These are phyloP conservation scores for Panaeolus cyanescens DNA, from an alignment of 768 basidiomycete genomes.

Conservation along the genomic window DNA sequence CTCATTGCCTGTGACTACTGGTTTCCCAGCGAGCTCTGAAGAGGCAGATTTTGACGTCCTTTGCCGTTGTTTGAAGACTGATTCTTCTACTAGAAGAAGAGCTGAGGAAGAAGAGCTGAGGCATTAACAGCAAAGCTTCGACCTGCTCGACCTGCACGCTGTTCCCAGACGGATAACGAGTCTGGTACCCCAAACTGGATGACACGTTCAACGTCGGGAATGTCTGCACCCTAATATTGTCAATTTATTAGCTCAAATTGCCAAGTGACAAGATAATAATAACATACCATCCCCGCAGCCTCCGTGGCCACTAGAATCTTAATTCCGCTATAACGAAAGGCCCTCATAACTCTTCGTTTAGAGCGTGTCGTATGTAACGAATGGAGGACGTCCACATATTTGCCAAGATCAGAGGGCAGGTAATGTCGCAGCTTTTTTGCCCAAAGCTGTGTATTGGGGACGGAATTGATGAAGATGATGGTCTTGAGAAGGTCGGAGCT, in stretches of 20 bases:
- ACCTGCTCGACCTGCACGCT: constrained; percentile 31
- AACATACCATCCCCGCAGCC: constrained; percentile 37
- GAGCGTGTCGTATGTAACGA: constrained; percentile 18
- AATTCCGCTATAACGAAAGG: constrained; percentile 23
- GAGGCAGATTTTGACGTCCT: too few relatives aligned
- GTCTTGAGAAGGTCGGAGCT: constrained; percentile 15
- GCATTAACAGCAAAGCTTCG: constrained; percentile 18
- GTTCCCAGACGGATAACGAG: constrained; percentile 33
- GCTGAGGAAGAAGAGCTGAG: too few relatives aligned
- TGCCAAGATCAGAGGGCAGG: constrained; percentile 11
- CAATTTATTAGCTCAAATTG: neutral
- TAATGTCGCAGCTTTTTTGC: constrained; percentile 13
- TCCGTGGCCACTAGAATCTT: constrained; percentile 33
- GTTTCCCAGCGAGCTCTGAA: too few relatives aligned
- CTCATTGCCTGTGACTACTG: too few relatives aligned
- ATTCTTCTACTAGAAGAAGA: constrained; percentile 26
- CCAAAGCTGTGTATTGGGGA: constrained; percentile 17
- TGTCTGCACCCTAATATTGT: constrained; percentile 29
- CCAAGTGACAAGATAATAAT: neutral
- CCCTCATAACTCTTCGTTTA: constrained; percentile 24
- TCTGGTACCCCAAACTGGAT: constrained; percentile 35
- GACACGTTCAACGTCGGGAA: constrained; percentile 35
- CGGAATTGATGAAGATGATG: constrained; percentile 24
- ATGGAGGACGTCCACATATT: constrained; percentile 25
- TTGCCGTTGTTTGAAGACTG: constrained; percentile 28